A percentile compares a stretch with the other conserved stretches of the same genome.
These are phyloP conservation scores for Paecilomyces formosus DNA, from an alignment of 2,329 filamentous ascomycete genomes.

Conservation along the genomic window DNA sequence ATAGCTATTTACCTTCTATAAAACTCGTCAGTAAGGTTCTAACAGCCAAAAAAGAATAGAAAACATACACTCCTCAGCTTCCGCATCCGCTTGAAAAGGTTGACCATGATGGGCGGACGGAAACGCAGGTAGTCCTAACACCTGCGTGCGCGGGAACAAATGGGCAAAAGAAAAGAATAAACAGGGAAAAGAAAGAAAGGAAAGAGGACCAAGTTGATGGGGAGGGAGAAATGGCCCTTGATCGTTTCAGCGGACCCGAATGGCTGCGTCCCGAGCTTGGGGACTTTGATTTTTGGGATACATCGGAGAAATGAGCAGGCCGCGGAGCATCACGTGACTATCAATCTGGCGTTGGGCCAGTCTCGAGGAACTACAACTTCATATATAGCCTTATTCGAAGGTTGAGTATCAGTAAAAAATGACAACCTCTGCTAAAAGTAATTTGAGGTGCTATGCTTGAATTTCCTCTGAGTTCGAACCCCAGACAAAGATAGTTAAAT, in stretches of 20 bases:
- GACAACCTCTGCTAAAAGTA: not conserved
- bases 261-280: conserved; percentile 5
- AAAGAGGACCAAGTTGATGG: not conserved
- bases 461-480: too few species aligned
- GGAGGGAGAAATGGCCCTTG: not conserved
- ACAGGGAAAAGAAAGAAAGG: not conserved
- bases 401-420: too few species aligned
- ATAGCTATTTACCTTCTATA: conserved; percentile 20
- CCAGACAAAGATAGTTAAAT: too few species aligned
- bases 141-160: conserved; percentile 5
- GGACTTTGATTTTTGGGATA: conserved; percentile 11
- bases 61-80: conserved; percentile 62
- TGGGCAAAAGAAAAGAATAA: not conserved
- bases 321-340: conserved; percentile 14
- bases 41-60: not conserved
- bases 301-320: conserved; percentile 14
- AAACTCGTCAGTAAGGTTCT: conserved; percentile 8
- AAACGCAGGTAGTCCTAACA: conserved; percentile 6
- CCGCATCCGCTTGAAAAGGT: conserved; percentile 59
- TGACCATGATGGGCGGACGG: conserved; percentile 34
- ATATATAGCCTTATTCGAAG: too few species aligned
- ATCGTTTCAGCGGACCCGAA: conserved; percentile 1
- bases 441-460: not conserved
- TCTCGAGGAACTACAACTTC: too few species aligned
- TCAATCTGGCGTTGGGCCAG: too few species aligned